These are phyloP conservation scores for Triticum monococcum DNA, from an alignment of 176 grass and related monocot genomes.

Conservation along the genomic window DNA sequence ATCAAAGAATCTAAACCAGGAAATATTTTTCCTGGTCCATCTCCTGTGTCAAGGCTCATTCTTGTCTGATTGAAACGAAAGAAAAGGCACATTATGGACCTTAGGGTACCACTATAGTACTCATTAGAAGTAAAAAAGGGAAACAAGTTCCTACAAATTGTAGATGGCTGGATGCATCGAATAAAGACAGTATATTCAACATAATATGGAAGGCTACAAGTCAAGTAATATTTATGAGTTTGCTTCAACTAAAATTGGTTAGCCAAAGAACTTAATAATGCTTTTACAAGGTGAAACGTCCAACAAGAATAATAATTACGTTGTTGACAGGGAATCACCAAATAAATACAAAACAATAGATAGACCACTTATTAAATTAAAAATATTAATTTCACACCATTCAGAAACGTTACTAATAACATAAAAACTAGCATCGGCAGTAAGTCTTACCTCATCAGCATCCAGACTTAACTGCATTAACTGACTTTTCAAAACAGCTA, in stretches of 20 bases:
- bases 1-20: conserved; percentile 90
- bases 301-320: not conserved
- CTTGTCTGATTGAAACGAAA: conserved; percentile 60
- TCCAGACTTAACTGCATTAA: conserved; percentile 89
- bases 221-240: not conserved
- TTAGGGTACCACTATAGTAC: conserved; percentile 5
- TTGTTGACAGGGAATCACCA: not conserved
- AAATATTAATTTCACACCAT: conserved; percentile 8
- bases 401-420: not conserved
- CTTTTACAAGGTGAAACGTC: not conserved
- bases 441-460: conserved; percentile 81
- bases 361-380: not conserved
- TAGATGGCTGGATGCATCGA: not conserved
- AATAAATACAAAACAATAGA: conserved; percentile 14
- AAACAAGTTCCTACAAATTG: not conserved
- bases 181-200: not conserved
- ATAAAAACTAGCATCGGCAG: not conserved
- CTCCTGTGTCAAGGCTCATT: conserved; percentile 84
- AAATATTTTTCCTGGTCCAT: conserved; percentile 82
- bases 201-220: not conserved
- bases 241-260: not conserved
- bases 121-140: conserved; percentile 13
- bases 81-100: not conserved
- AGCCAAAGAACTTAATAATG: not conserved
- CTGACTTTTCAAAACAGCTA: conserved; percentile 74